phyloP scores from a whole-genome alignment of 129 eudicot genomes.

The Centaurea solstitialis region DNA sequence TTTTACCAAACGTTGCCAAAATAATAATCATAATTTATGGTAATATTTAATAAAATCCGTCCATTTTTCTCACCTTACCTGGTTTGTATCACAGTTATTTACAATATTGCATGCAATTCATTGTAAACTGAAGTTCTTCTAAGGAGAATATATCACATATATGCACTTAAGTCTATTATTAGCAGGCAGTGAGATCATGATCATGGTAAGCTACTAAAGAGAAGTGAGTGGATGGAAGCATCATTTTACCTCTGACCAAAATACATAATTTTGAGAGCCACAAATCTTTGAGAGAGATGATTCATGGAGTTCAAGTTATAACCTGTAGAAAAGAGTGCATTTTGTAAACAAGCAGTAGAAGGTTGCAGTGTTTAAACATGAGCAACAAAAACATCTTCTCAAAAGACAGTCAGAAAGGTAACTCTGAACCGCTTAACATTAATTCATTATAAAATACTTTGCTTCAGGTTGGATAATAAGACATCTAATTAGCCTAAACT shows the following conservation, averaged over 20 bases:
- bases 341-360: constrained; percentile 5
- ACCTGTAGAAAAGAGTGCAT: constrained; percentile 43
- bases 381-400: constrained; percentile 1
- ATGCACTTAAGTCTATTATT: not conserved
- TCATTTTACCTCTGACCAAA: constrained; percentile 82
- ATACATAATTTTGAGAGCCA: constrained; percentile 87
- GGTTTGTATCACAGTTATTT: not conserved
- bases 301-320: constrained; percentile 26
- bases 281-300: constrained; percentile 61
- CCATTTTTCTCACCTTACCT: not conserved
- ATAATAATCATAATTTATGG: not conserved
- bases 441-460: not conserved
- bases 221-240: not conserved
- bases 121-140: not conserved
- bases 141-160: not conserved
- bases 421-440: not conserved
- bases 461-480: not conserved
- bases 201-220: not conserved
- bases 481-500: not conserved
- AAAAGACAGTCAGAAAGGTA: not conserved
- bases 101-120: constrained; percentile 1
- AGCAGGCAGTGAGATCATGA: not conserved
- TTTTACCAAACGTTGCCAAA: too few relatives aligned
- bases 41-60: not conserved
- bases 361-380: not conserved